phyloP scores from a whole-genome alignment of 1,284 basidiomycete species.

The Moesziomyces sp. region DNA sequence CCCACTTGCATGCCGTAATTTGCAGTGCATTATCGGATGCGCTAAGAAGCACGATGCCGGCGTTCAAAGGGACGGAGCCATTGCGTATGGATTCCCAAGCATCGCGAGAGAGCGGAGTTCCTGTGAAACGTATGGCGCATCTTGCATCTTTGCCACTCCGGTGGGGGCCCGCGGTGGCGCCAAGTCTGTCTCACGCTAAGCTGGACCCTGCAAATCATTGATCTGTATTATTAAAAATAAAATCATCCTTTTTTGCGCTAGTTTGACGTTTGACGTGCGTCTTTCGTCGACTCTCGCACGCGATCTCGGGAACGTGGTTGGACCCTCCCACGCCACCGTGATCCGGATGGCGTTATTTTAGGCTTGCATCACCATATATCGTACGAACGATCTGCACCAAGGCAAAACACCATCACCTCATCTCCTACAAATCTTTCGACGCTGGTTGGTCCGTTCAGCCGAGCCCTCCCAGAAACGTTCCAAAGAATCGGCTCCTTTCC shows the following conservation, averaged over 20 bases:
- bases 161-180: neutral
- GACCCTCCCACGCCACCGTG: neutral
- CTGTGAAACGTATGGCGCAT: too few species aligned
- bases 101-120: too few species aligned
- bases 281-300: constrained; percentile 8
- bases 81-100: too few species aligned
- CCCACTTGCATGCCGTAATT: too few species aligned
- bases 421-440: constrained; percentile 9
- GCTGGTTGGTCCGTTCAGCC: constrained; percentile 11
- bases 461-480: constrained; percentile 5
- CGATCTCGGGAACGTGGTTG: constrained; percentile 1
- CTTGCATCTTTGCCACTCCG: neutral
- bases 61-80: too few species aligned
- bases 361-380: neutral
- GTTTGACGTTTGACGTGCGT: neutral
- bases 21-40: too few species aligned
- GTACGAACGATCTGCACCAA: neutral
- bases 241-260: too few species aligned
- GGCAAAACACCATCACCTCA: constrained; percentile 6
- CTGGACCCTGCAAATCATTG: neutral
- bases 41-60: too few species aligned
- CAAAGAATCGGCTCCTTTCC: neutral
- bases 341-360: constrained; percentile 15
- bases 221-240: too few species aligned
- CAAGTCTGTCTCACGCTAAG: neutral